These are phyloP conservation scores for Bryum argenteum DNA, from an alignment of 225 moss, liverwort and hornwort species.

Conservation along the genomic window DNA sequence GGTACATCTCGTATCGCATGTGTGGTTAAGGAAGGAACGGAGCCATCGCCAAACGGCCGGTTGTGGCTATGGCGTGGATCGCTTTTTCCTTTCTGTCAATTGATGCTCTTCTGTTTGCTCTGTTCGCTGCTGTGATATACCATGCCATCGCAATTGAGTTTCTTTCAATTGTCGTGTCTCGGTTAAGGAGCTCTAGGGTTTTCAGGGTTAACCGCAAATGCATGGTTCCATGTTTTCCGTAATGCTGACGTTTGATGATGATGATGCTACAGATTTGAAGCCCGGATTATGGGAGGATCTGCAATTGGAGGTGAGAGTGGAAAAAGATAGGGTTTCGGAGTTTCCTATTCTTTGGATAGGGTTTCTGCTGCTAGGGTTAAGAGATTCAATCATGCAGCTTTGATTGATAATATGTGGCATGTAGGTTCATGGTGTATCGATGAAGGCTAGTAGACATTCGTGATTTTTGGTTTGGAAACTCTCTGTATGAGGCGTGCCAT, in stretches of 20 bases:
- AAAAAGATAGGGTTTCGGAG: slow-evolving; percentile 27
- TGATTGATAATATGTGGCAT: slow-evolving; percentile 17
- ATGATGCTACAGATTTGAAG: slow-evolving; percentile 24
- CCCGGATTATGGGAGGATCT: slow-evolving; percentile 15
- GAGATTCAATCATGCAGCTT: slow-evolving; percentile 8
- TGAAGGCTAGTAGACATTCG: slow-evolving; percentile 20
- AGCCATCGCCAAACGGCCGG: background rate
- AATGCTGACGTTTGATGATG: background rate
- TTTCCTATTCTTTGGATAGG: slow-evolving; percentile 26
- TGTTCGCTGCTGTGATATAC: background rate
- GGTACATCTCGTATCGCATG: slow-evolving; percentile 25
- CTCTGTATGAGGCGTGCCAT: slow-evolving; percentile 38
- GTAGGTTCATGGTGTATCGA: slow-evolving; percentile 30
- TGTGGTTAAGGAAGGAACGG: background rate
- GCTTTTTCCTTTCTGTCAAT: slow-evolving; percentile 17
- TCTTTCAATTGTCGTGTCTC: slow-evolving; percentile 8
- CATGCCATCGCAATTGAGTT: slow-evolving; percentile 6
- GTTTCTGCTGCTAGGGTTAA: slow-evolving; percentile 22
- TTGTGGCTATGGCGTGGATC: slow-evolving; percentile 9
- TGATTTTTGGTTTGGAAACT: slow-evolving; percentile 11
- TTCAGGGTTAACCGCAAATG: background rate
- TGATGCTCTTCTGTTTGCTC: slow-evolving; percentile 7
- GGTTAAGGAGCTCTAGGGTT: slow-evolving; percentile 17
- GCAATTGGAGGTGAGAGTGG: slow-evolving; percentile 31
- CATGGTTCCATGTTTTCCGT: background rate